Base-by-base conservation (phyloP, 768 basidiomycete genomes). In the Trametes cinnabarina region DNA sequence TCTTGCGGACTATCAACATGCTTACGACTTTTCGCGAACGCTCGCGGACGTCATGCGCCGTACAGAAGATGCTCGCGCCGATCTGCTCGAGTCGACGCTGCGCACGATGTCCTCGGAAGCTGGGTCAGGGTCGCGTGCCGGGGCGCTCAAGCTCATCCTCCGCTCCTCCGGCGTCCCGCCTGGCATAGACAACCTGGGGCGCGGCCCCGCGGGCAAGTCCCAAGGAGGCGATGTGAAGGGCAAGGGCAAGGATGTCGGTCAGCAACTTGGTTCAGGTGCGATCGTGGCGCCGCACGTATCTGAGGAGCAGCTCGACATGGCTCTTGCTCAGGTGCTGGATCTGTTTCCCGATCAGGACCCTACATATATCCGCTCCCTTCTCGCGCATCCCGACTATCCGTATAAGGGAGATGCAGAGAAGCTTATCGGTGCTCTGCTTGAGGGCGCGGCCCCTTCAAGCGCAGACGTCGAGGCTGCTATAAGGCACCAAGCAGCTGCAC, bases 401-500 rank as follows among this genome's bases (percentile, higher is more conserved):
- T 87, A 83, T 64, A 65, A 68, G n/a, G 79, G 81, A 2, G 77
- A 79, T 32, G 75, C 83, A 1, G 89, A 91, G 63, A 76, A 76
- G 35, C 80, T 91, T 19, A 77, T 92, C 11, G 83, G 78, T 39
- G 88, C 87, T 0, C 69, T 94, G n/a, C 72, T 94, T 44, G 91
- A 92, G 55, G 88, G 87, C 0, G 86, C 82, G 0, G 84, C 88
- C 1, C 85, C 83, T 0, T 52, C 67, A 10, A 57, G 61, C n/a
- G 73, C 67, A 35, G 69, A 68, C 23, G 63, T 76, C 14, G 19
- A 67, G 35, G 65, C 47, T 56, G 61, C 35, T 57, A 72, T 23
- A 57, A 64, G 34, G 22, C 52, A 20, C 55, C 48, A 57, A 55
- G 67, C 49, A 2, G 17, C 64, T 73, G 15, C 14, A 19, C 17